Conservation (phyloP, 345 rosid genomes). For the Litchi chinensis region DNA sequence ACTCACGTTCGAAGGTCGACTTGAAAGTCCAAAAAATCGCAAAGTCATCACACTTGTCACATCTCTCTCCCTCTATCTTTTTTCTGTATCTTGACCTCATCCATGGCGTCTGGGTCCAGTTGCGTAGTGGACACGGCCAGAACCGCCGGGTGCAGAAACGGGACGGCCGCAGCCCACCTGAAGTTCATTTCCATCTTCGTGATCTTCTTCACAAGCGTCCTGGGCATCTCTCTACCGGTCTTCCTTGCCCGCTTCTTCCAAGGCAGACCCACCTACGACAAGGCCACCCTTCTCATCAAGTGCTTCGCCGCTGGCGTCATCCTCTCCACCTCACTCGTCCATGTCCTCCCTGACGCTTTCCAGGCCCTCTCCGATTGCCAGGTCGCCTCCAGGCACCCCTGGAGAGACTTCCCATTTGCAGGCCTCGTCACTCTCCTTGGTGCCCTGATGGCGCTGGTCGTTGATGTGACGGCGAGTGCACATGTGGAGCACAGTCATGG, state of each 20-base stretch:
- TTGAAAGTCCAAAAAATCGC: conserved; percentile 7
- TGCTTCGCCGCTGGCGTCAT: conserved; percentile 98
- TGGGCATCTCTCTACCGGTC: conserved; percentile 72
- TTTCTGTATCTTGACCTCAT: neutral
- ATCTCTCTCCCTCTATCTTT: neutral
- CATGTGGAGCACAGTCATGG: conserved; percentile 67
- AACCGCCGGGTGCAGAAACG: conserved; percentile 60
- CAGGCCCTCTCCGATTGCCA: conserved; percentile 72
- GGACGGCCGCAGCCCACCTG: conserved; percentile 64
- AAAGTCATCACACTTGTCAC: neutral
- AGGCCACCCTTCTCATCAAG: conserved; percentile 66
- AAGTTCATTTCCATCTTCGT: conserved; percentile 58
- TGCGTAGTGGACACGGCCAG: conserved; percentile 59
- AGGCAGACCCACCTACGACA: conserved; percentile 78
- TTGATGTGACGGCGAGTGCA: conserved; percentile 82
- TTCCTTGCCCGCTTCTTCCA: conserved; percentile 74
- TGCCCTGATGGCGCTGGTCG: conserved; percentile 63
- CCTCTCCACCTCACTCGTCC: conserved; percentile 90
- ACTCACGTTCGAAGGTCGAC: neutral
- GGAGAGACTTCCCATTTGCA: conserved; percentile 89
- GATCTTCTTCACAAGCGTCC: conserved; percentile 72
- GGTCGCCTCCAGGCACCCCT: conserved; percentile 75
- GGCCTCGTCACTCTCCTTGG: conserved; percentile 79
- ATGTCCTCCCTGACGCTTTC: conserved; percentile 89
- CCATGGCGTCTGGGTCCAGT: conserved; percentile 36